Conservation (phyloP, 306 rosid species). For the Cotoneaster glaucophyllus region DNA sequence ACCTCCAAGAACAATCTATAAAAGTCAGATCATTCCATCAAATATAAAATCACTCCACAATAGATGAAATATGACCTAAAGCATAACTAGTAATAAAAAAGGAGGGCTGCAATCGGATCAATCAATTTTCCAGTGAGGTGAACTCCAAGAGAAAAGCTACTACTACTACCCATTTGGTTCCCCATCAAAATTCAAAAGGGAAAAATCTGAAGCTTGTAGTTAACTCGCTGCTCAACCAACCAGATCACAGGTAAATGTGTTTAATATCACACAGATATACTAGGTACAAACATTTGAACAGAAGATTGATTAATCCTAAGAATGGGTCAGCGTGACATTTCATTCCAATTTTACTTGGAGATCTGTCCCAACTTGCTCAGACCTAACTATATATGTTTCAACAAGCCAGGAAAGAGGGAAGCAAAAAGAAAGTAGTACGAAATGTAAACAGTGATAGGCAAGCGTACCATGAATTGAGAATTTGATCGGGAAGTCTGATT, state of each 20-base stretch:
- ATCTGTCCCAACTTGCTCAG: background rate
- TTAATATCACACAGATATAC: background rate
- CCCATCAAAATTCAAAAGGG: background rate
- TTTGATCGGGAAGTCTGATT: slow-evolving; percentile 62
- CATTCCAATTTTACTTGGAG: background rate
- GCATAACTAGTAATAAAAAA: background rate
- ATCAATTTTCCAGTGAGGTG: background rate
- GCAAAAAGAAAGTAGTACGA: background rate
- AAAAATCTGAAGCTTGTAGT: background rate
- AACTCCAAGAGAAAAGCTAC: background rate
- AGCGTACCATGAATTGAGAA: slow-evolving; percentile 62
- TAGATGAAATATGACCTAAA: background rate
- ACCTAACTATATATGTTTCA: background rate
- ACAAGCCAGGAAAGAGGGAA: background rate
- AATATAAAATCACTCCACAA: background rate
- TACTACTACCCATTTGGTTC: background rate
- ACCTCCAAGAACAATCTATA: background rate
- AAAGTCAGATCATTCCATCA: background rate
- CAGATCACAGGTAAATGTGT: background rate
- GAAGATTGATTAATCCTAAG: background rate
- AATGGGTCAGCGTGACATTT: background rate
- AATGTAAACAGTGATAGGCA: background rate
- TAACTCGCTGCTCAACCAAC: background rate
- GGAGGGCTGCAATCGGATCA: background rate
- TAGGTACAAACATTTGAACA: background rate